A percentile compares a stretch with the other conserved stretches of the same genome.
These are phyloP conservation scores for Themeda triandra DNA, from an alignment of 176 grass and related monocot genomes.

Conservation along the genomic window DNA sequence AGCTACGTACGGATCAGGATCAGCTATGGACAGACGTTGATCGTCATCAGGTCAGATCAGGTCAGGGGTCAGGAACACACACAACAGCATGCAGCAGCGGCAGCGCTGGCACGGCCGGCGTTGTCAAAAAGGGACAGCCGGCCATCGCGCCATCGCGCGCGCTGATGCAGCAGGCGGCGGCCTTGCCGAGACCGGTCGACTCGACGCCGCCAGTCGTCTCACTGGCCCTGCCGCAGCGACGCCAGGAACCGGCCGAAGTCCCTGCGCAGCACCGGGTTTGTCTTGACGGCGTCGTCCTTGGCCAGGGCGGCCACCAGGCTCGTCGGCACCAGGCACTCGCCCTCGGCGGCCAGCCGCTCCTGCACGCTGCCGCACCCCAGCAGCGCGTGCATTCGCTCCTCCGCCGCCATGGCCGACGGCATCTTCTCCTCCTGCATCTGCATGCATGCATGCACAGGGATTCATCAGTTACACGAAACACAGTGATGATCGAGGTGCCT, in stretches of 20 bases:
- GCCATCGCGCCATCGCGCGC: not conserved
- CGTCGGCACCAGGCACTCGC: slow-evolving; percentile 59
- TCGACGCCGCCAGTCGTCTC: not conserved
- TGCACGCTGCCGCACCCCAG: slow-evolving; percentile 43
- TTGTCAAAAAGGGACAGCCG: slow-evolving; percentile 16
- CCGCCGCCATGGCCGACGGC: slow-evolving; percentile 19
- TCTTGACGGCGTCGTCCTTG: slow-evolving; percentile 39
- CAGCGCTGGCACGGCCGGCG: not conserved
- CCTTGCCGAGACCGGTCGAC: slow-evolving; percentile 12
- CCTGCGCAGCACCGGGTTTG: slow-evolving; percentile 39
- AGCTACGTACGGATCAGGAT: not conserved
- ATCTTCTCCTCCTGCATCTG: slow-evolving; percentile 19
- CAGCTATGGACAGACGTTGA: slow-evolving; percentile 9
- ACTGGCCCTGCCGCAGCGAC: slow-evolving; percentile 4
- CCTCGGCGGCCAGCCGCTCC: slow-evolving; percentile 48
- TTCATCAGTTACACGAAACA: not conserved
- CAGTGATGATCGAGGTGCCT: not conserved
- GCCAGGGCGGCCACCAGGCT: slow-evolving; percentile 36
- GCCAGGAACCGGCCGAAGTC: slow-evolving; percentile 52
- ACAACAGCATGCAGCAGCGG: not conserved
- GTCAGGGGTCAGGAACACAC: slow-evolving; percentile 30
- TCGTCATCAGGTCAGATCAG: slow-evolving; percentile 5
- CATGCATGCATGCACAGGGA: not conserved
- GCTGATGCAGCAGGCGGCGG: slow-evolving; percentile 18
- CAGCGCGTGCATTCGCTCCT: slow-evolving; percentile 42